Conservation (phyloP, 2,329 filamentous ascomycete genomes). For the Bipolaris oryzae region DNA sequence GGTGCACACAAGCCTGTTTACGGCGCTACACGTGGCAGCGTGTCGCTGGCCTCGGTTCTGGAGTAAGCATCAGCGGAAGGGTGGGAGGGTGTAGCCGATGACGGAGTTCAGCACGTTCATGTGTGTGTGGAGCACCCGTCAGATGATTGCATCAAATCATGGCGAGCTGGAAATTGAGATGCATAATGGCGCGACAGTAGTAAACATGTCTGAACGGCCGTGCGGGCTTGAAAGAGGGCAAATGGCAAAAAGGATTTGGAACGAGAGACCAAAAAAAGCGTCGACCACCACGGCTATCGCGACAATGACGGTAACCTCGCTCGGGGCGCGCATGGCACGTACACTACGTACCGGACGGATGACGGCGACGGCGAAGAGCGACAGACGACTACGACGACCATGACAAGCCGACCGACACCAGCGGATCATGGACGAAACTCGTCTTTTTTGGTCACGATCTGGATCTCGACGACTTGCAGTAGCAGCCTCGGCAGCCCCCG, state of each 20-base stretch:
- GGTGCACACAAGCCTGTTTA: slow-evolving; percentile 20
- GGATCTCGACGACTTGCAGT: slow-evolving; percentile 9
- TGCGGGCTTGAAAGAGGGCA: slow-evolving; percentile 7
- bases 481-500: slow-evolving; percentile 12
- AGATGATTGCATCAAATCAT: slow-evolving; percentile 15
- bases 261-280: too few relatives aligned
- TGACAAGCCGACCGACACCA: too few relatives aligned
- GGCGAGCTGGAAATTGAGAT: slow-evolving; percentile 18
- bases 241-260: background rate
- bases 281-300: slow-evolving; percentile 12
- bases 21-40: slow-evolving; percentile 47
- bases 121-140: slow-evolving; percentile 15
- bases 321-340: background rate
- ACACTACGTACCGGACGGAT: background rate
- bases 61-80: slow-evolving; percentile 23
- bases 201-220: slow-evolving; percentile 2
- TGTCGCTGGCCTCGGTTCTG: slow-evolving; percentile 34
- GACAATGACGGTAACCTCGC: slow-evolving; percentile 11
- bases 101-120: slow-evolving; percentile 17
- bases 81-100: slow-evolving; percentile 26
- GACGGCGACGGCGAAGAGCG: background rate
- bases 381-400: background rate
- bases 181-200: slow-evolving; percentile 19
- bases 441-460: slow-evolving; percentile 7
- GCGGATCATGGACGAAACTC: too few relatives aligned